Conservation (phyloP, 1,284 basidiomycete species). For the Cystobasidiaceae sp. region DNA sequence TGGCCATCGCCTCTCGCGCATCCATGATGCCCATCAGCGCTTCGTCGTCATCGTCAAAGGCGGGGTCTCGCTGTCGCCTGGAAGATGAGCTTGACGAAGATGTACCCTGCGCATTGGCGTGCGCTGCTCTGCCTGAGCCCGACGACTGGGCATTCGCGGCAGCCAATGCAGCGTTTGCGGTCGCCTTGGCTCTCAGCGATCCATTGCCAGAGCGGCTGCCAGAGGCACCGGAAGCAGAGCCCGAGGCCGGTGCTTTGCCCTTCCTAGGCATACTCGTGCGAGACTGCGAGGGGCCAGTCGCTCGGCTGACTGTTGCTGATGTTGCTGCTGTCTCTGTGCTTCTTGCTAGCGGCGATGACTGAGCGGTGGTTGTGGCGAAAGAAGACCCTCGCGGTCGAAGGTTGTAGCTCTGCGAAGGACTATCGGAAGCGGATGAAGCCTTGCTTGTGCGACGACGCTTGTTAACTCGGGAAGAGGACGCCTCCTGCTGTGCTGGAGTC, state of each 20-base stretch:
- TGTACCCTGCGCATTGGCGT: constrained; percentile 11
- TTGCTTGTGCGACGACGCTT: constrained; percentile 33
- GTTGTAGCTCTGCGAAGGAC: constrained; percentile 23
- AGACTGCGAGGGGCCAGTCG: not conserved
- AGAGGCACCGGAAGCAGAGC: not conserved
- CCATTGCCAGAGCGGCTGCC: constrained; percentile 1
- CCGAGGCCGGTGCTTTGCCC: constrained; percentile 21
- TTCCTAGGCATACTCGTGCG: constrained; percentile 34
- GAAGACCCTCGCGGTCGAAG: constrained; percentile 25
- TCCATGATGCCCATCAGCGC: constrained; percentile 13
- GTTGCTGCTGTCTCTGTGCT: not conserved
- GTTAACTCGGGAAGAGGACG: not conserved
- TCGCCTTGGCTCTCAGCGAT: constrained; percentile 24
- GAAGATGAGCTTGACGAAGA: not conserved
- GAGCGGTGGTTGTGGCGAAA: not conserved
- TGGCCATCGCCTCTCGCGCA: constrained; percentile 1
- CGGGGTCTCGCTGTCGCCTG: constrained; percentile 12
- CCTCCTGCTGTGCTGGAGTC: not conserved
- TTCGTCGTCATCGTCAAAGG: constrained; percentile 16
- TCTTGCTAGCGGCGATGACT: not conserved
- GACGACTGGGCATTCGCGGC: constrained; percentile 7
- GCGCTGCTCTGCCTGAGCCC: constrained; percentile 8
- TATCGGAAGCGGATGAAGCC: not conserved
- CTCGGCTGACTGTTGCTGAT: not conserved
- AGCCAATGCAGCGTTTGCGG: constrained; percentile 24